These are phyloP conservation scores for Amaranthus cruentus DNA, from an alignment of 148 eudicot genomes.

Conservation along the genomic window DNA sequence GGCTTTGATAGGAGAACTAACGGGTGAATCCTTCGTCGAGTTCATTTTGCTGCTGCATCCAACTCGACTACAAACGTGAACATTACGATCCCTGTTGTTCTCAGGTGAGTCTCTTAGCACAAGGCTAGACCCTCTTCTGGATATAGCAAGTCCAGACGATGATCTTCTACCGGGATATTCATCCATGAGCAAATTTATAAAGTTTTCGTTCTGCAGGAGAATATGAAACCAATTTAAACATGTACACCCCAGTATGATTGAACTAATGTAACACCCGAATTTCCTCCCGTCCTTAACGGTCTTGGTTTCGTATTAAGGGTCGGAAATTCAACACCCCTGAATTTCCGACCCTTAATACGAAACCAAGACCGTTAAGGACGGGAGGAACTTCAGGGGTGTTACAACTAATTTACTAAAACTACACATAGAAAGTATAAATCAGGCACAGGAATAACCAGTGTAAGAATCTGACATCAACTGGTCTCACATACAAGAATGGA, in stretches of 20 bases:
- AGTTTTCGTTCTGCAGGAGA: constrained; percentile 31
- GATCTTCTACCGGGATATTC: constrained; percentile 46
- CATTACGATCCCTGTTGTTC: constrained; percentile 35
- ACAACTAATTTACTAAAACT: neutral
- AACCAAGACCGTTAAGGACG: too few relatives aligned
- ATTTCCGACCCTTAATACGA: too few relatives aligned
- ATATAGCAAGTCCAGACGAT: constrained; percentile 33
- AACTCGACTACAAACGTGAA: constrained; percentile 66
- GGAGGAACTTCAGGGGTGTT: too few relatives aligned
- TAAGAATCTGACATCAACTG: neutral
- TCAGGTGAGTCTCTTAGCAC: constrained; percentile 40
- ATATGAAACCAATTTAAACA: neutral
- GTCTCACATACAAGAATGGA: neutral
- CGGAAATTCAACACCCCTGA: too few relatives aligned
- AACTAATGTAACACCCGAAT: too few relatives aligned
- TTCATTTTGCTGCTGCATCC: constrained; percentile 77
- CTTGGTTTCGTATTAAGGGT: too few relatives aligned
- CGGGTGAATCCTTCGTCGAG: constrained; percentile 34
- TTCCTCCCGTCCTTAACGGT: too few relatives aligned
- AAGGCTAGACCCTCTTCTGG: constrained; percentile 44
- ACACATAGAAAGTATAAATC: constrained; percentile 3
- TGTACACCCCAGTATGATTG: neutral
- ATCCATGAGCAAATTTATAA: constrained; percentile 40
- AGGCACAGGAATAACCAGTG: neutral
- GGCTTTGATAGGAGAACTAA: constrained; percentile 41